phyloP scores from a whole-genome alignment of 2,329 filamentous ascomycete genomes.

The Colletotrichum cuscutae region DNA sequence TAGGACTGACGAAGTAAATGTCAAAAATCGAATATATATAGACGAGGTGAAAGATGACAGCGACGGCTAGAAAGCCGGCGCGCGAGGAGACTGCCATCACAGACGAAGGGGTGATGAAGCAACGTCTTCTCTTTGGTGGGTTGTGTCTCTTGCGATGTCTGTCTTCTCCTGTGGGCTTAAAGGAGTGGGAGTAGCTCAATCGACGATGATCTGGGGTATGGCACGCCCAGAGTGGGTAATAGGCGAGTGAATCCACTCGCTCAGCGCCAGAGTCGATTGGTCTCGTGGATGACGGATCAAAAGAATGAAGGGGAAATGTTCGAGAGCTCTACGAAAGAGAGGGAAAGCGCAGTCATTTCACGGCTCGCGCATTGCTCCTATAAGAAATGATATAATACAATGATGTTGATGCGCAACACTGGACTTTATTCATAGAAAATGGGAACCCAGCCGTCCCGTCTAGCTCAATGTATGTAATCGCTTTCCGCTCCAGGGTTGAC shows the following conservation, averaged over 20 bases:
- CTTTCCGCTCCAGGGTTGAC: background rate
- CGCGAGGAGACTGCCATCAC: conserved; percentile 70
- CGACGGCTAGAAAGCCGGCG: conserved; percentile 86
- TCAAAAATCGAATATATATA: conserved; percentile 98
- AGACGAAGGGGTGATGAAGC: conserved; percentile 3
- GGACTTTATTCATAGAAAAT: background rate
- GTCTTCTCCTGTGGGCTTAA: background rate
- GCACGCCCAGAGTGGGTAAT: background rate
- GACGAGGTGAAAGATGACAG: conserved; percentile 90
- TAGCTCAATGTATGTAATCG: conserved; percentile 1
- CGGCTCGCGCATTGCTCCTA: conserved; percentile 8
- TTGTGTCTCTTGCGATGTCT: background rate
- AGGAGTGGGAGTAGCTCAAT: background rate
- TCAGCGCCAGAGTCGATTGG: background rate
- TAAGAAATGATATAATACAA: background rate
- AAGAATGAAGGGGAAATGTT: background rate
- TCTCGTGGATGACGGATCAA: background rate
- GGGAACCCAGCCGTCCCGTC: background rate
- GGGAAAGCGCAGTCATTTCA: conserved; percentile 22
- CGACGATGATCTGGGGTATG: background rate
- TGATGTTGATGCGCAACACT: conserved; percentile 3
- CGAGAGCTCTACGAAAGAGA: background rate
- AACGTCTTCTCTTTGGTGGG: background rate
- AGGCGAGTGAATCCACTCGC: background rate
- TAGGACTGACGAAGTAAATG: conserved; percentile 98